Percentiles rank a stretch among this genome's conserved stretches.
phyloP scores from a whole-genome alignment of 2,329 filamentous ascomycete species.

The Chrysoporthe deuterocubensis region DNA sequence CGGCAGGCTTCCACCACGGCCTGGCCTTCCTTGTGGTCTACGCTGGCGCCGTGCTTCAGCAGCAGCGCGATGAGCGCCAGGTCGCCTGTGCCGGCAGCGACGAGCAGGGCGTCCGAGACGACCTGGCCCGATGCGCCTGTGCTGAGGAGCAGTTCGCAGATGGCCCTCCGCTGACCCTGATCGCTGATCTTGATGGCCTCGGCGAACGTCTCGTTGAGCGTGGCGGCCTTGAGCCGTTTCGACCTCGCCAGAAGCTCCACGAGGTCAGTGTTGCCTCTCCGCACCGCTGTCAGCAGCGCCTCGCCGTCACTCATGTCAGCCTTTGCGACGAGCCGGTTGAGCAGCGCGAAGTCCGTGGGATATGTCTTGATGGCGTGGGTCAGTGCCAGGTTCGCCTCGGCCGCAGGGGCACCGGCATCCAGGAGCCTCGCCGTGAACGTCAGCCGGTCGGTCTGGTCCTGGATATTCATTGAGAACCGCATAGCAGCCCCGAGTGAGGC shows the following conservation, averaged over 20 bases:
- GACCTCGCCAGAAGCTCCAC: conserved; percentile 47
- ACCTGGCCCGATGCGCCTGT: conserved; percentile 50
- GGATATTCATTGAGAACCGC: conserved; percentile 56
- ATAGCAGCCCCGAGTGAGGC: conserved; percentile 54
- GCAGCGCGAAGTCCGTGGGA: conserved; percentile 52
- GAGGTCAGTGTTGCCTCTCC: conserved; percentile 49
- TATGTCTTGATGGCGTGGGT: conserved; percentile 53
- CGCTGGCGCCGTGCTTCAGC: conserved; percentile 55
- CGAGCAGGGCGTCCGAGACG: conserved; percentile 54
- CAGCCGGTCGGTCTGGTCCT: conserved; percentile 55
- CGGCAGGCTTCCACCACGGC: conserved; percentile 59
- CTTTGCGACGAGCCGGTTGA: conserved; percentile 48
- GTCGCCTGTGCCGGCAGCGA: conserved; percentile 58
- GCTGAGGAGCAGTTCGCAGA: conserved; percentile 51
- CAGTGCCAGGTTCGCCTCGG: conserved; percentile 56
- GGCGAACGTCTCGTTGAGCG: conserved; percentile 48
- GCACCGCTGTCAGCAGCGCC: conserved; percentile 51
- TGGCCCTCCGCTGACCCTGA: conserved; percentile 44
- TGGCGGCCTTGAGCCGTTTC: conserved; percentile 42
- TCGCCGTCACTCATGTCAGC: conserved; percentile 57
- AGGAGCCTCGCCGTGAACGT: conserved; percentile 55
- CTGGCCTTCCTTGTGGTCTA: conserved; percentile 55
- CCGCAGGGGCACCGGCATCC: conserved; percentile 50
- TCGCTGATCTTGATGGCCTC: conserved; percentile 49
- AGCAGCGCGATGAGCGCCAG: conserved; percentile 54